Conservation (phyloP, 768 basidiomycete species). For the Daedaleopsis sinensis region DNA sequence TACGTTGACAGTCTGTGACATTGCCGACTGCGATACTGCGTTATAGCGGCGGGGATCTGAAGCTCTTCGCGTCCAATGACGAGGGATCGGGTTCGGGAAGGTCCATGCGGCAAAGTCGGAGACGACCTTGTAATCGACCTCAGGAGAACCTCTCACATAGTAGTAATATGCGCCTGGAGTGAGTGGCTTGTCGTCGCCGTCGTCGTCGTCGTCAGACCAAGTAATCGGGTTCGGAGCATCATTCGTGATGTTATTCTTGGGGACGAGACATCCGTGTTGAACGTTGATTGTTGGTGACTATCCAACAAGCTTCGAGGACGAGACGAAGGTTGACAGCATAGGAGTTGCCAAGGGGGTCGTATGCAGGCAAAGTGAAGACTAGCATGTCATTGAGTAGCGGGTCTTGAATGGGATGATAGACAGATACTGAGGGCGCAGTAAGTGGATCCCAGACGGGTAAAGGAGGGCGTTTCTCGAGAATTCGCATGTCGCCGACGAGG, state of each 20-base stretch:
- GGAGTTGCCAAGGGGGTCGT: no score
- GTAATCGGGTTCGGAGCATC: no score
- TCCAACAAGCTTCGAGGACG: neutral
- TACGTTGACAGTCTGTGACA: neutral
- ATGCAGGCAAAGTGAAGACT: no score
- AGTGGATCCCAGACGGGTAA: no score
- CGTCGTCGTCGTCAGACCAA: neutral
- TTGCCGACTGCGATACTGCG: neutral
- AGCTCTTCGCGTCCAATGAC: neutral
- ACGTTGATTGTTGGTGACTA: neutral
- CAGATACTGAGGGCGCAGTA: no score
- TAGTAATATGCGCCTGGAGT: neutral
- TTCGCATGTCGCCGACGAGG: no score
- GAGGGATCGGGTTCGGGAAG: neutral
- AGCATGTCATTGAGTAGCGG: no score
- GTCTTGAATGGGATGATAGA: no score
- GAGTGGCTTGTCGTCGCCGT: no score
- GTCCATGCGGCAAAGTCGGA: neutral
- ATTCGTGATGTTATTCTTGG: no score
- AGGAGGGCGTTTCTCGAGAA: no score
- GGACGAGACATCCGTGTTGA: neutral
- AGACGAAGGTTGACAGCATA: neutral
- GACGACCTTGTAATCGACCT: neutral
- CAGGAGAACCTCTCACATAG: neutral
- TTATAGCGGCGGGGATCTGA: neutral